phyloP scores from a whole-genome alignment of 192 early-diverging fungal species.

The Geranomyces michiganensis region DNA sequence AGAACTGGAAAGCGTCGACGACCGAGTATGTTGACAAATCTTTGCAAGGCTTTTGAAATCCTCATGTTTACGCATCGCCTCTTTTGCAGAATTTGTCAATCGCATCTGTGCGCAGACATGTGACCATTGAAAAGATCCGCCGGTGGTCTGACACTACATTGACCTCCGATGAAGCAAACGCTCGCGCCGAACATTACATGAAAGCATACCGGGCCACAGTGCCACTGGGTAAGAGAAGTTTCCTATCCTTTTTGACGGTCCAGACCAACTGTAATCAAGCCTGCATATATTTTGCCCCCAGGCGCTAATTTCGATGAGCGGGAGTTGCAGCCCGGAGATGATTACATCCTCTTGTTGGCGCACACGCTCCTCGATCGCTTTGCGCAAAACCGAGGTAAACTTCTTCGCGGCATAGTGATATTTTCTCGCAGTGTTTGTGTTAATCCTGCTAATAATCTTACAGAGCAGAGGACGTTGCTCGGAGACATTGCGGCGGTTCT shows the following conservation, averaged over 20 bases:
- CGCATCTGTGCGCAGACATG: neutral
- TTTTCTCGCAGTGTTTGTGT: neutral
- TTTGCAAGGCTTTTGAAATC: too few species aligned
- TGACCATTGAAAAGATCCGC: conserved; percentile 26
- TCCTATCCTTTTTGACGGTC: too few species aligned
- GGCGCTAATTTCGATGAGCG: conserved; percentile 57
- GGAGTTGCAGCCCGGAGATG: conserved; percentile 80
- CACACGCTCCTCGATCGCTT: conserved; percentile 62
- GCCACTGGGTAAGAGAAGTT: conserved; percentile 25
- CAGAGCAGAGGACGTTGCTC: conserved; percentile 11
- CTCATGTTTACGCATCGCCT: too few species aligned
- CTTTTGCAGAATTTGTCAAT: neutral
- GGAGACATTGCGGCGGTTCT: conserved; percentile 63
- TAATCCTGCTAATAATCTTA: neutral
- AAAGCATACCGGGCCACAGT: conserved; percentile 32
- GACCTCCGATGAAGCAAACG: neutral
- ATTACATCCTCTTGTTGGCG: conserved; percentile 68
- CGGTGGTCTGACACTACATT: neutral
- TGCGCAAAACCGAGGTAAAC: conserved; percentile 28
- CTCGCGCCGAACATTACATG: neutral
- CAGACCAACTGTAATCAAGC: too few species aligned
- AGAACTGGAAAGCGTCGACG: neutral
- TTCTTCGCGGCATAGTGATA: too few species aligned
- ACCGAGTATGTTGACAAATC: too few species aligned
- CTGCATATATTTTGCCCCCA: neutral